Evolutionary conservation across 768 basidiomycete species (phyloP).

Genomic region (Exsudoporus frostii): DNA sequence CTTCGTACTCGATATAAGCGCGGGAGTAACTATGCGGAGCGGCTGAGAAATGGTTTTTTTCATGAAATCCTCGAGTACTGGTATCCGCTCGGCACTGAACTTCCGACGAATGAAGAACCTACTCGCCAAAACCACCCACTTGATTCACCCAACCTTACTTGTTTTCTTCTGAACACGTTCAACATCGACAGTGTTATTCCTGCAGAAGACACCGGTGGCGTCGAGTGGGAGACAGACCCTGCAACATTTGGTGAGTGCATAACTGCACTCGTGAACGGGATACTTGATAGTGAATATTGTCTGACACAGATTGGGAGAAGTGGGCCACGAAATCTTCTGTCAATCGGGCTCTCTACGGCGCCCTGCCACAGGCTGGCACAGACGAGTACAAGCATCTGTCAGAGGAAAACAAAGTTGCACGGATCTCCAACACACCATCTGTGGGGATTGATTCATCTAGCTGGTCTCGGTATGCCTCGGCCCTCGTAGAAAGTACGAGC

Average conservation of each 20-base stretch:
- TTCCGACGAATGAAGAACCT: neutral
- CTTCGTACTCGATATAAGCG: neutral
- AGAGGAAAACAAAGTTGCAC: neutral
- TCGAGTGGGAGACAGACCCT: neutral
- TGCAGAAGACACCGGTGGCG: too few species aligned
- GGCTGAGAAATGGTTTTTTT: neutral
- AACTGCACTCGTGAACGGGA: too few species aligned
- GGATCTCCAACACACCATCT: neutral
- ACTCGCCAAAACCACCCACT: neutral
- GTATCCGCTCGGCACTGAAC: neutral
- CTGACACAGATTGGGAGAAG: neutral
- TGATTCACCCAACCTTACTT: neutral
- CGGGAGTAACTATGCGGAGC: neutral
- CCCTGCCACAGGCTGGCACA: neutral
- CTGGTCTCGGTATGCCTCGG: neutral
- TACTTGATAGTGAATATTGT: neutral
- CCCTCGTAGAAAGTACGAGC: too few species aligned
- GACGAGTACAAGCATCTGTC: neutral
- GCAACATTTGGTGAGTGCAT: neutral
- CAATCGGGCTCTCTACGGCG: neutral
- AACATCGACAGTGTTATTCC: neutral
- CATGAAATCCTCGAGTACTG: neutral
- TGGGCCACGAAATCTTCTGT: neutral
- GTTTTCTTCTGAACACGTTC: neutral
- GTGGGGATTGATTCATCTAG: neutral